These are phyloP conservation scores for Mucor saturninus DNA, from an alignment of 371 early-diverging fungal species.

Conservation along the genomic window DNA sequence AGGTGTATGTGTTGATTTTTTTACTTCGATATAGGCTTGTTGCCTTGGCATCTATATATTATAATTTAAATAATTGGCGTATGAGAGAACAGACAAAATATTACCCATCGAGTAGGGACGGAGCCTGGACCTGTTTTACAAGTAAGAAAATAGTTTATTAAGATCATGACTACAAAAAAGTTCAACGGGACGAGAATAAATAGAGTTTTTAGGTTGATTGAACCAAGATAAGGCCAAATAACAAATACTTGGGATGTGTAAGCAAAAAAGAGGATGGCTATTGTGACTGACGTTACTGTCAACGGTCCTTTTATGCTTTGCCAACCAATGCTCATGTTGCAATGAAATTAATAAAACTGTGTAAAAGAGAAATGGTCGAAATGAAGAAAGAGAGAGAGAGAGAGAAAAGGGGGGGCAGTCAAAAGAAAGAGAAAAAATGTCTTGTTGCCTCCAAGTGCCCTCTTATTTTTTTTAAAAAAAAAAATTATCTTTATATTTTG, in stretches of 20 bases:
- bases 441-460: neutral
- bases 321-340: slow-evolving; percentile 5
- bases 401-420: neutral
- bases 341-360: neutral
- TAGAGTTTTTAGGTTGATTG: slow-evolving; percentile 27
- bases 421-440: neutral
- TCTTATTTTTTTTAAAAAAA: neutral
- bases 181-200: slow-evolving; percentile 70
- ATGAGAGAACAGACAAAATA: neutral
- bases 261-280: slow-evolving; percentile 37
- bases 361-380: too few relatives aligned
- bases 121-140: slow-evolving; percentile 80
- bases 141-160: slow-evolving; percentile 83
- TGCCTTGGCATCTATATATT: slow-evolving; percentile 52
- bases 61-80: too few relatives aligned
- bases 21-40: slow-evolving; percentile 65
- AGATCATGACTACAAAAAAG: slow-evolving; percentile 64
- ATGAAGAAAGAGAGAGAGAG: neutral
- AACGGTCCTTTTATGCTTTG: slow-evolving; percentile 31
- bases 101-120: slow-evolving; percentile 76
- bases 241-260: slow-evolving; percentile 51
- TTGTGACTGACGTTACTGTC: slow-evolving; percentile 32
- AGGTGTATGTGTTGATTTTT: slow-evolving; percentile 70
- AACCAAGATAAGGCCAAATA: slow-evolving; percentile 42
- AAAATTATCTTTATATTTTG: slow-evolving; percentile 12